Evolutionary conservation across 208 protist species (phyloP), one percentile per base, ranked within the genome.

Genomic region (Trypanosoma platydactyli): DNA sequence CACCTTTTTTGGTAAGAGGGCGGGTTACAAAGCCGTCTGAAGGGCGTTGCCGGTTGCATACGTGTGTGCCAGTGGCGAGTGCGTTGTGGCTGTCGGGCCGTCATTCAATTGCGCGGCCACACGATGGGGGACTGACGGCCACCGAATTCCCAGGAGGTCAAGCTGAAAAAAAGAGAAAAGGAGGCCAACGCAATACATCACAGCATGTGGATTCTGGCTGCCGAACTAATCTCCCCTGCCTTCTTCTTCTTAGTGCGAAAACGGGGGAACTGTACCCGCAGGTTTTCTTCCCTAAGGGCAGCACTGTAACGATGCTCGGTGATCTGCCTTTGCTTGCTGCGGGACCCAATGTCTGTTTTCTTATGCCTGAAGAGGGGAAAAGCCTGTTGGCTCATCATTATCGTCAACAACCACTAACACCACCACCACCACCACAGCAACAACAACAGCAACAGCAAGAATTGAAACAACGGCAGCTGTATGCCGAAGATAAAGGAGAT

Each of bases 241-340:
- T 89, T 55, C 54, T 92, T 48, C 68, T 92, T 15, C 71, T 92
- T 5, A 79, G 84, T 64, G 42, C 56, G 3, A 67, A 76, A 18
- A 80, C 81, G 50, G 86, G 86, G 0, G 77, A 88, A 56, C 60
- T 92, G 33, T 86, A 92, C 70, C 51, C 71, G 33, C 86, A 89
- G 68, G 81, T 86, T 16, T 88, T 84, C 68, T 80, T 72, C 41
- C 76, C 71, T 0, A 44, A 51, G 25, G 79, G 75, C 15, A 76
- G 68, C 46, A 69, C 52, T 7, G 64, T 76, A 20, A 75, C 75
- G 12, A 73, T 80, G 24, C 41, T 77, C 46, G 71, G 58, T 56
- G 76, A 72, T 15, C 49, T 67, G 24, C 57, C 76, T 11, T 40
- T 92, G 3, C 79, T 68, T 27, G 75, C 67, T 24, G 70, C 73